Percentiles rank a stretch among this genome's conserved stretches.
Conservation (phyloP, 2,329 filamentous ascomycete species). For the Ambrosiella cleistominuta region DNA sequence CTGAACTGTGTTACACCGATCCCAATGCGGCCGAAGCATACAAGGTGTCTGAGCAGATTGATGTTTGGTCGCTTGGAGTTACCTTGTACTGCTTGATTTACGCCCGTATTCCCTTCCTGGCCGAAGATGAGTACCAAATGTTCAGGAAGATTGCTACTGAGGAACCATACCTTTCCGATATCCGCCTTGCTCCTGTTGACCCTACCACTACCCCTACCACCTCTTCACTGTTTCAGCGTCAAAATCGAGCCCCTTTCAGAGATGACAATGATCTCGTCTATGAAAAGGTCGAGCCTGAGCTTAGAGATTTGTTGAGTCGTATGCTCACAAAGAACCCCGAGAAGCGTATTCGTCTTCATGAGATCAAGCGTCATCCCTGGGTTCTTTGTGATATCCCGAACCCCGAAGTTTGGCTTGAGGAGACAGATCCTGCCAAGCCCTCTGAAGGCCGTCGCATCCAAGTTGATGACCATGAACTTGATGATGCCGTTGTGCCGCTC, state of each 20-base stretch:
- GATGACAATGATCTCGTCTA: slow-evolving; percentile 65
- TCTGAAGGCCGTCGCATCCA: slow-evolving; percentile 74
- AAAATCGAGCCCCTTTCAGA: slow-evolving; percentile 50
- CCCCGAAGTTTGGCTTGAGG: slow-evolving; percentile 69
- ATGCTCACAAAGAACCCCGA: slow-evolving; percentile 81
- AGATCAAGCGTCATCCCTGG: slow-evolving; percentile 92
- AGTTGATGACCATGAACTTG: slow-evolving; percentile 79
- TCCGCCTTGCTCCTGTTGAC: slow-evolving; percentile 61
- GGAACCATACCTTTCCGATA: slow-evolving; percentile 73
- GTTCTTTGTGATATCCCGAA: slow-evolving; percentile 63
- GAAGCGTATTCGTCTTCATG: slow-evolving; percentile 71
- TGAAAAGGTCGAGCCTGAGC: slow-evolving; percentile 64
- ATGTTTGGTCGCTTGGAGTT: slow-evolving; percentile 92
- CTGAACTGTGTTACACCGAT: slow-evolving; percentile 85
- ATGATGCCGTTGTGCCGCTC: slow-evolving; percentile 74
- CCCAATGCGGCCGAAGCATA: slow-evolving; percentile 43
- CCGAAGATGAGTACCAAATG: slow-evolving; percentile 79
- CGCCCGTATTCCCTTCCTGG: slow-evolving; percentile 82
- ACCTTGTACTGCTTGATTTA: slow-evolving; percentile 92
- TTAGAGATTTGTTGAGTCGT: slow-evolving; percentile 60
- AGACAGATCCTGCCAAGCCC: slow-evolving; percentile 68
- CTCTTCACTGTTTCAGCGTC: slow-evolving; percentile 36
- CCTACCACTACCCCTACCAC: slow-evolving; percentile 38
- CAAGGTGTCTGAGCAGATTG: slow-evolving; percentile 81
- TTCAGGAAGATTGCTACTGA: slow-evolving; percentile 83